Conservation (phyloP, 495 filamentous ascomycete genomes). For the Penicillium silybi region DNA sequence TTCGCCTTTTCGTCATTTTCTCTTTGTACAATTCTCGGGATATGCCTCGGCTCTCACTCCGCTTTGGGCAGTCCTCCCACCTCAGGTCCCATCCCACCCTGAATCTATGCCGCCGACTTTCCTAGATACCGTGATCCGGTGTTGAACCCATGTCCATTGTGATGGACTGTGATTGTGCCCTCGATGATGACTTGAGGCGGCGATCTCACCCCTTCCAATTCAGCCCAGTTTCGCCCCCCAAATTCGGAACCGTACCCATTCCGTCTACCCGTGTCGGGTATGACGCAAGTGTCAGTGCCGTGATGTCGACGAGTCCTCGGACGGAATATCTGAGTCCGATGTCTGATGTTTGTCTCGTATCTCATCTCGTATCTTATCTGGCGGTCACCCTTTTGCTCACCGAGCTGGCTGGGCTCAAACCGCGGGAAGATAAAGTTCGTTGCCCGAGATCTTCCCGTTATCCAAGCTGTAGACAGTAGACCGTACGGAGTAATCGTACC, state of each 20-base stretch:
- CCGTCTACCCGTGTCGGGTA: neutral
- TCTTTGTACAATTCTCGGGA: neutral
- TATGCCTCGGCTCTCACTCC: constrained; percentile 26
- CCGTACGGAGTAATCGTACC: neutral
- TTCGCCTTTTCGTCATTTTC: neutral
- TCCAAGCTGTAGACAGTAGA: neutral
- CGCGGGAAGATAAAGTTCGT: neutral
- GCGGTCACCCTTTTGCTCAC: neutral
- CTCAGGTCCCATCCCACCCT: constrained; percentile 9
- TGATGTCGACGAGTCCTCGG: neutral
- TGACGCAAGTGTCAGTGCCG: neutral
- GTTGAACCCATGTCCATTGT: neutral
- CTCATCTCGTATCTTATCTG: neutral
- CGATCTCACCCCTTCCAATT: neutral
- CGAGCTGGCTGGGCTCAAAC: neutral
- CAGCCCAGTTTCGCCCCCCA: neutral
- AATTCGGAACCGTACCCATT: no score
- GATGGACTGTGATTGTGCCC: neutral
- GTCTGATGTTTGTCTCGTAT: neutral
- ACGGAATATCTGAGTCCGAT: neutral
- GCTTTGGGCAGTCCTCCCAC: constrained; percentile 24
- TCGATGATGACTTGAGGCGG: neutral
- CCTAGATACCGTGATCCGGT: neutral
- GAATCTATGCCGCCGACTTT: neutral
- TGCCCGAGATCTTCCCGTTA: neutral